phyloP scores from a whole-genome alignment of 2,329 filamentous ascomycete species.

The Pleoardoris graminearum region DNA sequence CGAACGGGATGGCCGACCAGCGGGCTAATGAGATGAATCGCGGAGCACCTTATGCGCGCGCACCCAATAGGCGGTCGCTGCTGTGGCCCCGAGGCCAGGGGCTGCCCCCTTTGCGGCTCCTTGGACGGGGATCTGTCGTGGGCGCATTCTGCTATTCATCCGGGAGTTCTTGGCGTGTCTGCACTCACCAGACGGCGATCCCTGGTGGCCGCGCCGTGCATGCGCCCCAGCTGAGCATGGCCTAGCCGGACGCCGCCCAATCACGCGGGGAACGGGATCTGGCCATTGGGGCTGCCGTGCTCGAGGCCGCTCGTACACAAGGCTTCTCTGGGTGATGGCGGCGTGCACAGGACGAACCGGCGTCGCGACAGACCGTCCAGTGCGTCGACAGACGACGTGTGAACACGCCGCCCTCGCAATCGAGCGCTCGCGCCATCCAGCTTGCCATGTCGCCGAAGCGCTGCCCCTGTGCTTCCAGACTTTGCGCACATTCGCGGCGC shows the following conservation, averaged over 20 bases:
- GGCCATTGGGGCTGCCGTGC: too few relatives aligned
- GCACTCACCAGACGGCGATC: slow-evolving; percentile 16
- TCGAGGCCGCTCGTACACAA: background rate
- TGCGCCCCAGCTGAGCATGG: slow-evolving; percentile 21
- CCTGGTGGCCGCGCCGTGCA: slow-evolving; percentile 11
- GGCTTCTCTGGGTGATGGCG: too few relatives aligned
- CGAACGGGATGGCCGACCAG: background rate
- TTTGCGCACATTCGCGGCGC: background rate
- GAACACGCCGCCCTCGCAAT: too few relatives aligned
- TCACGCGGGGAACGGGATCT: slow-evolving; percentile 43
- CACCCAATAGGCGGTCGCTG: slow-evolving; percentile 16
- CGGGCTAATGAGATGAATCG: slow-evolving; percentile 10
- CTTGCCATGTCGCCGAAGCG: too few relatives aligned
- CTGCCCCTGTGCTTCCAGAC: background rate
- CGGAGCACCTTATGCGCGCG: slow-evolving; percentile 1
- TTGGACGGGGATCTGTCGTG: background rate
- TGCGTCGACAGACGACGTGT: too few relatives aligned
- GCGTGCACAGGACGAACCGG: too few relatives aligned
- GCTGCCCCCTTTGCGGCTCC: slow-evolving; percentile 18
- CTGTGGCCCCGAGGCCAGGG: slow-evolving; percentile 9
- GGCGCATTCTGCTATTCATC: slow-evolving; percentile 9
- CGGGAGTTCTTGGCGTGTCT: slow-evolving; percentile 10
- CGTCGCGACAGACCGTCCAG: too few relatives aligned
- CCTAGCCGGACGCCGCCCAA: slow-evolving; percentile 28
- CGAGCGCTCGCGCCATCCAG: too few relatives aligned